These are phyloP conservation scores for Volvox reticuliferus DNA, from an alignment of 139 green algal genomes.

Conservation along the genomic window DNA sequence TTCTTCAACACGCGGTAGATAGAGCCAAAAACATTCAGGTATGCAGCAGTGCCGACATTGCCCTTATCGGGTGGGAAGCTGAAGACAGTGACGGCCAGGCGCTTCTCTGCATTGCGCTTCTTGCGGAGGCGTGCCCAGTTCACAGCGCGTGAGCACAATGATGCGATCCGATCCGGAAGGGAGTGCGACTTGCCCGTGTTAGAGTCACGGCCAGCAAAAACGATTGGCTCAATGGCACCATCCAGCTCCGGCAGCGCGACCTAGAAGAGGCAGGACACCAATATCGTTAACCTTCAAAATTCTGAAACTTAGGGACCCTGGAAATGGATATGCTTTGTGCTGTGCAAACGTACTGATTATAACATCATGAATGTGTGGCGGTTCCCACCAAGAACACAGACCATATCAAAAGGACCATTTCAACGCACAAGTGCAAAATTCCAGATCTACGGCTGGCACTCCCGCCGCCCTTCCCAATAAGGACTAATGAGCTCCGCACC, in stretches of 20 bases:
- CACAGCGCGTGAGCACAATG: slow-evolving; percentile 89
- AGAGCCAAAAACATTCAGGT: slow-evolving; percentile 99
- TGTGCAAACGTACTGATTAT: too few species aligned
- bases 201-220: slow-evolving; percentile 97
- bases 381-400: too few species aligned
- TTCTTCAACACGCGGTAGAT: slow-evolving; percentile 94
- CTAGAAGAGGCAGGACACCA: slow-evolving; percentile 59
- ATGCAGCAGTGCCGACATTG: slow-evolving; percentile 99
- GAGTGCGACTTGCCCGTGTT: slow-evolving; percentile 98
- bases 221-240: slow-evolving; percentile 97
- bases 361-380: too few species aligned
- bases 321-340: too few species aligned
- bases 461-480: too few species aligned
- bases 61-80: slow-evolving; percentile 99
- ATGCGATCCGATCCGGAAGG: slow-evolving; percentile 95
- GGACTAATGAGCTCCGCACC: slow-evolving; percentile 59
- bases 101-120: slow-evolving; percentile 97
- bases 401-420: too few species aligned
- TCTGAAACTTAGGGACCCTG: too few species aligned
- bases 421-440: too few species aligned
- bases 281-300: too few species aligned
- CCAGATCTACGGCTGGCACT: too few species aligned
- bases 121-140: slow-evolving; percentile 95
- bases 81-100: slow-evolving; percentile 98
- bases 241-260: slow-evolving; percentile 99